These are phyloP conservation scores for Colletotrichum chlorophyti DNA, from an alignment of 2,329 filamentous ascomycete species.

Conservation along the genomic window DNA sequence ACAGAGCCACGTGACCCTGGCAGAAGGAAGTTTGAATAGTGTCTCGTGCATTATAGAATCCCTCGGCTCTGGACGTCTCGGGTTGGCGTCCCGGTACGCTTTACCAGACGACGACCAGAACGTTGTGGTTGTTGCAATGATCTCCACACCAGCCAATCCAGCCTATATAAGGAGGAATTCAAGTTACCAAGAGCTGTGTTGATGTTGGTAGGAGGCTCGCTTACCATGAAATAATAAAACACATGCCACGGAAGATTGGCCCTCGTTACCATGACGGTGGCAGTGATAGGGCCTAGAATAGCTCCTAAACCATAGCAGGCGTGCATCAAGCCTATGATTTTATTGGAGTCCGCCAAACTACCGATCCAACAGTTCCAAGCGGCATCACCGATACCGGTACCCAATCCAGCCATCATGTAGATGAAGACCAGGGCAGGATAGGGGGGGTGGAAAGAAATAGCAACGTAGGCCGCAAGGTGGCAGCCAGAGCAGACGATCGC, in stretches of 20 bases:
- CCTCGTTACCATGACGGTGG: slow-evolving; percentile 74
- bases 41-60: slow-evolving; percentile 2
- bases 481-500: slow-evolving; percentile 68
- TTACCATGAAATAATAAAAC: slow-evolving; percentile 77
- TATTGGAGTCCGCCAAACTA: slow-evolving; percentile 71
- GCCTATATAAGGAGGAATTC: slow-evolving; percentile 38
- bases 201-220: slow-evolving; percentile 35
- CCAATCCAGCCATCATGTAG: slow-evolving; percentile 71
- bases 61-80: background rate
- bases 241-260: slow-evolving; percentile 67
- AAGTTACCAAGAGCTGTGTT: background rate
- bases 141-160: slow-evolving; percentile 61
- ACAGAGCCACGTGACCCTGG: slow-evolving; percentile 66
- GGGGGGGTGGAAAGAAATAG: slow-evolving; percentile 71
- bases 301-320: slow-evolving; percentile 76
- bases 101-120: slow-evolving; percentile 70
- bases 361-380: slow-evolving; percentile 69
- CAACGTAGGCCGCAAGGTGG: slow-evolving; percentile 69
- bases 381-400: slow-evolving; percentile 71
- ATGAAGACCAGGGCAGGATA: slow-evolving; percentile 72
- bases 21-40: background rate
- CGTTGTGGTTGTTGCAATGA: slow-evolving; percentile 54
- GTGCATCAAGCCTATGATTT: slow-evolving; percentile 75
- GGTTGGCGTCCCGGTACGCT: slow-evolving; percentile 54
- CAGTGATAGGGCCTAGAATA: slow-evolving; percentile 71